Evolutionary conservation across 2,329 filamentous ascomycete species (phyloP), one percentile per base, ranked within the genome.

Genomic region (Beauveria sp.): DNA sequence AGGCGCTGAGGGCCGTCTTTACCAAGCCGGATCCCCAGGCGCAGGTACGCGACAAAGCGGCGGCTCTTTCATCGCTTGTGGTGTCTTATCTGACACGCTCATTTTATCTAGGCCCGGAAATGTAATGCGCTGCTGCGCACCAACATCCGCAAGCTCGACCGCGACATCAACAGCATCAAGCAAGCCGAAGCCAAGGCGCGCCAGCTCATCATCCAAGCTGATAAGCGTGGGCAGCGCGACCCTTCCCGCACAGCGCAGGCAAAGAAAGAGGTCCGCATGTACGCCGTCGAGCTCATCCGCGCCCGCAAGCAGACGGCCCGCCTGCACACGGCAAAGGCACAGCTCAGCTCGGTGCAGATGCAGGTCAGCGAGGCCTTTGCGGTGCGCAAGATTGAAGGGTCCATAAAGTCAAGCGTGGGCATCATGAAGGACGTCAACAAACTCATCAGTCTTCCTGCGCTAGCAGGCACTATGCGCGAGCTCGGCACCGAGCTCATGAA

Each of bases 381-480:
- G 1, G 88, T 98, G 69, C 88, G 91, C 68, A 96, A 96, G 81
- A 98, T 99, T 66, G 93, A 98, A 76, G 93, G 93, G 51, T 92
- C 88, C 70, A 92, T 99, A 71, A 84, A 86, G 67, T 88, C 89
- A 48, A 91, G 88, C 68, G 93, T 93, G 9, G 89, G 90, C 50
- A 93, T 99, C 68, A 98, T 99, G 95, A 93, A 93, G 76, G 92
- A 98, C 73, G 91, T 99, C 63, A 98, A 98, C 74, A 84, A 82
- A 18, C 80, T 98, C 28, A 86, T 97, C 55, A 83, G 88, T 31
- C 76, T 99, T 68, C 95, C 95, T 12, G 90, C 96, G 67, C 80
- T 98, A 64, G 91, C 88, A 22, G 87, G 84, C 16, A 97, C 93
- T 9, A 98, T 98, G 93, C 82, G 87, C 65, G 91, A 96, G 74